Percentiles rank a stretch among this genome's conserved stretches.
Conservation (phyloP, 345 rosid genomes). For the Trapa bicornis region DNA sequence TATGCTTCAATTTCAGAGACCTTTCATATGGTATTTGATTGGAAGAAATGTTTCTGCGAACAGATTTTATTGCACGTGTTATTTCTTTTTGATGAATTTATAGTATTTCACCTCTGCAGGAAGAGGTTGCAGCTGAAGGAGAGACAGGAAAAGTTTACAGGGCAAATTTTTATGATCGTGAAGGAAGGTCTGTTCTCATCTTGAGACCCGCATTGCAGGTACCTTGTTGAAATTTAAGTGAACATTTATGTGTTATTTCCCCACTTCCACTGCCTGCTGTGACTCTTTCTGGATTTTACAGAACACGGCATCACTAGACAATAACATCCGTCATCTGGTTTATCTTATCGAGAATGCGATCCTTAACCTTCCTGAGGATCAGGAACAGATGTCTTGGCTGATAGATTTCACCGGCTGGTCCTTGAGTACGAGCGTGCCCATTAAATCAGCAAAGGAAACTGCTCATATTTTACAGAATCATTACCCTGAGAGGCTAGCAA, state of each 20-base stretch:
- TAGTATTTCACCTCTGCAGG: no score
- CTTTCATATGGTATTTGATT: no score
- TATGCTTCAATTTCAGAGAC: no score
- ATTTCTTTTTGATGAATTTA: no score
- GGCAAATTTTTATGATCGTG: slow-evolving; percentile 75
- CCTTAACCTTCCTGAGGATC: slow-evolving; percentile 74
- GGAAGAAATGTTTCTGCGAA: no score
- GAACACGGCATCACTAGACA: slow-evolving; percentile 64
- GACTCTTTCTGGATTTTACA: slow-evolving; percentile 18
- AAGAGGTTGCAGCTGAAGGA: no score
- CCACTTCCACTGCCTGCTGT: neutral
- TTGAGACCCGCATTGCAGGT: slow-evolving; percentile 89
- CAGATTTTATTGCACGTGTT: no score
- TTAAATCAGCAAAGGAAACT: slow-evolving; percentile 72
- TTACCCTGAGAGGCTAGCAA: slow-evolving; percentile 88
- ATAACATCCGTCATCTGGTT: slow-evolving; percentile 66
- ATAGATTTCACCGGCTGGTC: slow-evolving; percentile 92
- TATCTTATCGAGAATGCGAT: slow-evolving; percentile 86
- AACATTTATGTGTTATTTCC: no score
- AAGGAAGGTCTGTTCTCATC: slow-evolving; percentile 75
- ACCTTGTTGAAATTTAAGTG: slow-evolving; percentile 1
- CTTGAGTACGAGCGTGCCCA: slow-evolving; percentile 48
- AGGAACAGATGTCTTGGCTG: slow-evolving; percentile 89
- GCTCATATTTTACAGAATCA: slow-evolving; percentile 62
- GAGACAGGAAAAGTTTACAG: slow-evolving; percentile 43